Percentiles rank a stretch among this genome's conserved stretches.
phyloP scores from a whole-genome alignment of 805 yeast species.

The Spencermartinsiella europaea region DNA sequence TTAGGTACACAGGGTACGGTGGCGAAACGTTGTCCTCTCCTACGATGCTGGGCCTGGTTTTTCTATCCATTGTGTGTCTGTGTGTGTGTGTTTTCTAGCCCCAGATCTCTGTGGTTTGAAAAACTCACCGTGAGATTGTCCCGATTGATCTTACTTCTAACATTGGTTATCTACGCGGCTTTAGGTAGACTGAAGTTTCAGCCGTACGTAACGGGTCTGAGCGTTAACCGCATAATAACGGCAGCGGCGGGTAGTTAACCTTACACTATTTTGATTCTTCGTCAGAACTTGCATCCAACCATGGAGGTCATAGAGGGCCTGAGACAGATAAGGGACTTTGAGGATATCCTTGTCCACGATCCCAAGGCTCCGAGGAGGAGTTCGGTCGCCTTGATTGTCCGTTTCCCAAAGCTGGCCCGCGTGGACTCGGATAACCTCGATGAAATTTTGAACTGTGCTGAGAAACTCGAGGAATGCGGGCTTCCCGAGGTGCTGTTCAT shows the following conservation, averaged over 20 bases:
- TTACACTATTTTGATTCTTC: no score
- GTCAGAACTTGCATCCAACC: background rate
- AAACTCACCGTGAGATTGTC: no score
- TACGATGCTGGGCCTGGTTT: constrained; percentile 26
- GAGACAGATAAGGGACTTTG: constrained; percentile 8
- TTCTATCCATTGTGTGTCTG: constrained; percentile 6
- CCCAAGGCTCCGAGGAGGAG: constrained; percentile 16
- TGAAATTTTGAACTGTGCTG: constrained; percentile 3
- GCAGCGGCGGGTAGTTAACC: no score
- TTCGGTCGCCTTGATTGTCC: constrained; percentile 24
- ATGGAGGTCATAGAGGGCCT: constrained; percentile 13
- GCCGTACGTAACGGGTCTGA: no score
- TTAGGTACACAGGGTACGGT: constrained; percentile 35
- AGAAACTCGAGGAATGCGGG: background rate
- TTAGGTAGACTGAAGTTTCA: no score
- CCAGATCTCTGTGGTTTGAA: no score
- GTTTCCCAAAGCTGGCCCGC: constrained; percentile 15
- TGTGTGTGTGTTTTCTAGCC: no score
- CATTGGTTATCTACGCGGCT: no score
- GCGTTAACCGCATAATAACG: no score
- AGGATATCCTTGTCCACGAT: constrained; percentile 13
- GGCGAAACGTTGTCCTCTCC: constrained; percentile 29
- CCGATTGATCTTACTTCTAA: no score
- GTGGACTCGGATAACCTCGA: background rate
- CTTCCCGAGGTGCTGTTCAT: constrained; percentile 33